These are phyloP conservation scores for Metarhizium sp. DNA, from an alignment of 2,329 filamentous ascomycete genomes.

Conservation along the genomic window DNA sequence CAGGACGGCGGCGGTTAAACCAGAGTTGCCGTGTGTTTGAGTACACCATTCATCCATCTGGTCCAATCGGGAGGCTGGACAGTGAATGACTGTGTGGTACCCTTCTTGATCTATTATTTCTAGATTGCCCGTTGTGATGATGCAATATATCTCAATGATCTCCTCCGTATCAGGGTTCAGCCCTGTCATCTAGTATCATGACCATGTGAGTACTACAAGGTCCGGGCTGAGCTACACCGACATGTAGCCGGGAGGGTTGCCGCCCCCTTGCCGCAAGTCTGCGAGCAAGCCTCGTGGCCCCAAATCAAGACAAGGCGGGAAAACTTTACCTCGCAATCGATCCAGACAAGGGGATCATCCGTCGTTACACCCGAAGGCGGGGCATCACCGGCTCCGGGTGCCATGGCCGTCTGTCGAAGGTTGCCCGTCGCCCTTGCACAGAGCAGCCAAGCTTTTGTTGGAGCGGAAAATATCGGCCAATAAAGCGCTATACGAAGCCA, in stretches of 20 bases:
- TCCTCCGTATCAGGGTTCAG: slow-evolving; percentile 65
- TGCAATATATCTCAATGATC: slow-evolving; percentile 87
- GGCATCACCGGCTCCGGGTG: neutral
- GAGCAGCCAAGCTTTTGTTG: neutral
- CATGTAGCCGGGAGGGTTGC: neutral
- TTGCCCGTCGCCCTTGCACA: neutral
- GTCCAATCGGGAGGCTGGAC: slow-evolving; percentile 58
- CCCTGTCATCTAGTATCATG: slow-evolving; percentile 62
- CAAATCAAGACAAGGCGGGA: neutral
- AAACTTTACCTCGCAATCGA: slow-evolving; percentile 52
- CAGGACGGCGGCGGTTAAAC: slow-evolving; percentile 68
- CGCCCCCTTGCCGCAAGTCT: too few species aligned
- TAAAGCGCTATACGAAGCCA: neutral
- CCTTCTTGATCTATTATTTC: slow-evolving; percentile 66
- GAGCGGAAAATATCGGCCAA: neutral
- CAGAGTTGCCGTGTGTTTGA: slow-evolving; percentile 67
- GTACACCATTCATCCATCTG: slow-evolving; percentile 87
- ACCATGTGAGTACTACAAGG: neutral
- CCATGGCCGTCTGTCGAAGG: neutral
- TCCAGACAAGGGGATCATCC: slow-evolving; percentile 69
- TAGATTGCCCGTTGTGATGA: slow-evolving; percentile 76
- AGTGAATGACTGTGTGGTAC: slow-evolving; percentile 73
- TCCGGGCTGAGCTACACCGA: neutral
- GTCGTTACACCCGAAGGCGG: slow-evolving; percentile 5
- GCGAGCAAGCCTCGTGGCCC: too few species aligned